Percentiles rank a stretch among this genome's conserved stretches.
phyloP scores from a whole-genome alignment of 2,329 filamentous ascomycete genomes.

The Fusarium marasasianum region DNA sequence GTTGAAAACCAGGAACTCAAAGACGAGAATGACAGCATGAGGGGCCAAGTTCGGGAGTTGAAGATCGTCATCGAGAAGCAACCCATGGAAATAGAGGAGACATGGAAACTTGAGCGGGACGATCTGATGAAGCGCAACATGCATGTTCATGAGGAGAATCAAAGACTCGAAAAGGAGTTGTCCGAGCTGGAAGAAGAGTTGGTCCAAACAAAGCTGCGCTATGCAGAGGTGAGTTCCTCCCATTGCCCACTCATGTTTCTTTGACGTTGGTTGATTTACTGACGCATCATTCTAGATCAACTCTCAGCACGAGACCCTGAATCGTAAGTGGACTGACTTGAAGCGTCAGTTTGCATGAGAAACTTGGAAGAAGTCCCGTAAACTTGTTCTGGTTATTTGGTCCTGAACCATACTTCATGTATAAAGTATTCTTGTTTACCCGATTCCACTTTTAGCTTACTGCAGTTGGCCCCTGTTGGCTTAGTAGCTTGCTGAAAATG shows the following conservation, averaged over 20 bases:
- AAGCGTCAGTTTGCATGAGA: constrained; percentile 64
- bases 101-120: constrained; percentile 86
- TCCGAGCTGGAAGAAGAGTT: constrained; percentile 91
- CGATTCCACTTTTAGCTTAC: constrained; percentile 6
- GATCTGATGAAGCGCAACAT: constrained; percentile 91
- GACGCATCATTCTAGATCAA: constrained; percentile 65
- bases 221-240: constrained; percentile 80
- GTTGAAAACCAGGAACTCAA: constrained; percentile 90
- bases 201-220: constrained; percentile 92
- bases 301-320: constrained; percentile 74
- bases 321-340: constrained; percentile 81
- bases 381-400: constrained; percentile 23
- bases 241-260: background rate
- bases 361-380: background rate
- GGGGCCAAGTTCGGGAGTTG: constrained; percentile 85
- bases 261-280: constrained; percentile 7
- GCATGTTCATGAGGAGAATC: constrained; percentile 94
- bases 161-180: constrained; percentile 87
- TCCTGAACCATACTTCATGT: constrained; percentile 35
- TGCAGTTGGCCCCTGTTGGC: constrained; percentile 6
- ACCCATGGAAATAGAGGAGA: constrained; percentile 85
- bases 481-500: constrained; percentile 20
- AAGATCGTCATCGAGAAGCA: constrained; percentile 89
- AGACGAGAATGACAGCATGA: constrained; percentile 89
- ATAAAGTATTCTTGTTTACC: constrained; percentile 38